Evolutionary conservation across 495 filamentous ascomycete species (phyloP).

Genomic region (Xylaria longipes): DNA sequence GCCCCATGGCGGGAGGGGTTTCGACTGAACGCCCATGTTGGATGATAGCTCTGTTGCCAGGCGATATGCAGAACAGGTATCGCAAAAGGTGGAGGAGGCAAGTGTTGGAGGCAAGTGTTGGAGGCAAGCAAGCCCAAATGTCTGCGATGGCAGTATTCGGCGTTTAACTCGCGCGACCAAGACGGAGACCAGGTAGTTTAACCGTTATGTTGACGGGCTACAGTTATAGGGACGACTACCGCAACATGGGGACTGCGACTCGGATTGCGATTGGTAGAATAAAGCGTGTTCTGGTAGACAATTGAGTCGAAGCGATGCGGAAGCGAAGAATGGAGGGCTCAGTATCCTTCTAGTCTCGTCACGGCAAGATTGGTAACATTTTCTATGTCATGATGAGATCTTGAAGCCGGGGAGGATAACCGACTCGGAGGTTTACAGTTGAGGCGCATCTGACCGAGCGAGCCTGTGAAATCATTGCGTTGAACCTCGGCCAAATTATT

Average conservation of each 20-base stretch:
- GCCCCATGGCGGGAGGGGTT: slow-evolving; percentile 92
- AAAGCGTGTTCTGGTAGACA: neutral
- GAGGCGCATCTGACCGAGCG: slow-evolving; percentile 23
- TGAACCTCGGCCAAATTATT: slow-evolving; percentile 26
- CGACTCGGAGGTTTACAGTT: slow-evolving; percentile 20
- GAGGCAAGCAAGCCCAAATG: slow-evolving; percentile 12
- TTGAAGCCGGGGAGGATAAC: slow-evolving; percentile 22
- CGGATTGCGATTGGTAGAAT: neutral
- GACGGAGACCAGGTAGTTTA: slow-evolving; percentile 18
- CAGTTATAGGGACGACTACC: neutral
- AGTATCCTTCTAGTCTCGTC: neutral
- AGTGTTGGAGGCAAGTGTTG: slow-evolving; percentile 1
- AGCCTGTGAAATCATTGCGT: slow-evolving; percentile 21
- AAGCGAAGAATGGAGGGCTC: neutral
- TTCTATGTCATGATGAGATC: slow-evolving; percentile 14
- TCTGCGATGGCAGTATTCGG: neutral
- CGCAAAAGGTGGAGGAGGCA: neutral
- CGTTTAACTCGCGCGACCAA: neutral
- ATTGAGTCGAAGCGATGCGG: neutral
- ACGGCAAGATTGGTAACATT: slow-evolving; percentile 2
- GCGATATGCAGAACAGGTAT: slow-evolving; percentile 2
- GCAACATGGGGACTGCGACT: slow-evolving; percentile 2
- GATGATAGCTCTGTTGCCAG: slow-evolving; percentile 4
- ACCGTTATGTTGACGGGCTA: slow-evolving; percentile 23
- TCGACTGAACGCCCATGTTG: slow-evolving; percentile 80